Percentiles rank a stretch among this genome's conserved stretches.
These are phyloP conservation scores for Sugiyamaella neomexicana DNA, from an alignment of 1,139 yeast genomes.

Conservation along the genomic window DNA sequence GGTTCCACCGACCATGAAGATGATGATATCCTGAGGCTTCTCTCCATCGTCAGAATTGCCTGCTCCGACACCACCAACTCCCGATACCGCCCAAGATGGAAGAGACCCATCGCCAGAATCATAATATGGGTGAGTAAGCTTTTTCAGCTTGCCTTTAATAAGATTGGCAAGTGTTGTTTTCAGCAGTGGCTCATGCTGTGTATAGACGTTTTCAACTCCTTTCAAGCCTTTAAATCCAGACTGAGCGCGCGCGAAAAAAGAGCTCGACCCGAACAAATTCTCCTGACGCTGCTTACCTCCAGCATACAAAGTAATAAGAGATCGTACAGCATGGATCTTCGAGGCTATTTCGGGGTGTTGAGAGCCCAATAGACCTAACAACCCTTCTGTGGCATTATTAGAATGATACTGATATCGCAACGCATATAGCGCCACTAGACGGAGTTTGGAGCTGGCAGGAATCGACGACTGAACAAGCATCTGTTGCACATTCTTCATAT, in stretches of 20 bases:
- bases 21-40: slow-evolving; percentile 69
- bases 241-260: slow-evolving; percentile 46
- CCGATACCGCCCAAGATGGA: slow-evolving; percentile 30
- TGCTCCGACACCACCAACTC: slow-evolving; percentile 25
- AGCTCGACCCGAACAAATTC: slow-evolving; percentile 46
- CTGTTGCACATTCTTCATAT: slow-evolving; percentile 49
- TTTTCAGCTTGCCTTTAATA: slow-evolving; percentile 52
- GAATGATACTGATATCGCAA: slow-evolving; percentile 58
- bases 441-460: slow-evolving; percentile 48
- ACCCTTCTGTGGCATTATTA: slow-evolving; percentile 44
- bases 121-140: slow-evolving; percentile 51
- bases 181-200: slow-evolving; percentile 76
- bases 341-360: slow-evolving; percentile 34
- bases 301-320: slow-evolving; percentile 38
- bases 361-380: slow-evolving; percentile 43
- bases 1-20: slow-evolving; percentile 85
- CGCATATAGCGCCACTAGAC: slow-evolving; percentile 70
- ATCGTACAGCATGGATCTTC: slow-evolving; percentile 28
- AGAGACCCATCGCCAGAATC: slow-evolving; percentile 40
- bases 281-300: slow-evolving; percentile 49
- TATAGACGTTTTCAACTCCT: slow-evolving; percentile 57
- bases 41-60: slow-evolving; percentile 38
- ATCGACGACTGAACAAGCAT: slow-evolving; percentile 42
- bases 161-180: slow-evolving; percentile 53
- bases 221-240: slow-evolving; percentile 47